Percentiles rank a stretch among this genome's conserved stretches.
phyloP scores from a whole-genome alignment of 179 eudicot species.

The Beta lomatogona region DNA sequence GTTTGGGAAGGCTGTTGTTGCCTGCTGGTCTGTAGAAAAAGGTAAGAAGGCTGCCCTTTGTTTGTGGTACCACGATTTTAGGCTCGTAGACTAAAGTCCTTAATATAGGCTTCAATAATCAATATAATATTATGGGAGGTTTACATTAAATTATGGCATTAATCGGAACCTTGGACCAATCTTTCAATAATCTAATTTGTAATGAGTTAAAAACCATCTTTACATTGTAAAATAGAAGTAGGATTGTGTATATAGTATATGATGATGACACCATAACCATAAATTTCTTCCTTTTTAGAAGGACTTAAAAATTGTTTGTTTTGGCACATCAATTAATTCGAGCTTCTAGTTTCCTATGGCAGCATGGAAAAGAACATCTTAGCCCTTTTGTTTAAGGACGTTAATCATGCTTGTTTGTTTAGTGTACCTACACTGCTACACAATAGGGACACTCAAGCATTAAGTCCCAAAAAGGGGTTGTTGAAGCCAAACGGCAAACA shows the following conservation, averaged over 20 bases:
- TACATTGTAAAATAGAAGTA: too few species aligned
- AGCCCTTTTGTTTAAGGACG: conserved; percentile 8
- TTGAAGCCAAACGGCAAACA: conserved; percentile 9
- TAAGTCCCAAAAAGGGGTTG: conserved; percentile 15
- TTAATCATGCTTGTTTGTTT: background rate
- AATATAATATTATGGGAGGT: background rate
- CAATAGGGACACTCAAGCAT: conserved; percentile 16
- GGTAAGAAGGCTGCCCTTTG: conserved; percentile 28
- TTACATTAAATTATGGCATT: too few species aligned
- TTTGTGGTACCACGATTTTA: background rate
- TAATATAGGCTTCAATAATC: background rate
- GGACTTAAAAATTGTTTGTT: background rate
- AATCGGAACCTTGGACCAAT: too few species aligned
- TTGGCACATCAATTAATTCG: background rate
- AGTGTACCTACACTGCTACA: conserved; percentile 16
- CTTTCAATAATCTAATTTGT: too few species aligned
- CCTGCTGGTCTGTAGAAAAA: conserved; percentile 12
- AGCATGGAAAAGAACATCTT: conserved; percentile 14
- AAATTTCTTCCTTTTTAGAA: too few species aligned
- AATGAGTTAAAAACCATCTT: too few species aligned
- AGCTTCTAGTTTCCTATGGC: background rate
- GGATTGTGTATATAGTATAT: too few species aligned
- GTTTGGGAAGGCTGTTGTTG: conserved; percentile 7
- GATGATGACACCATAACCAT: too few species aligned
- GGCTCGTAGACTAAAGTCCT: too few species aligned